These are phyloP conservation scores for Penicillium angulare DNA, from an alignment of 495 filamentous ascomycete species.

Conservation along the genomic window DNA sequence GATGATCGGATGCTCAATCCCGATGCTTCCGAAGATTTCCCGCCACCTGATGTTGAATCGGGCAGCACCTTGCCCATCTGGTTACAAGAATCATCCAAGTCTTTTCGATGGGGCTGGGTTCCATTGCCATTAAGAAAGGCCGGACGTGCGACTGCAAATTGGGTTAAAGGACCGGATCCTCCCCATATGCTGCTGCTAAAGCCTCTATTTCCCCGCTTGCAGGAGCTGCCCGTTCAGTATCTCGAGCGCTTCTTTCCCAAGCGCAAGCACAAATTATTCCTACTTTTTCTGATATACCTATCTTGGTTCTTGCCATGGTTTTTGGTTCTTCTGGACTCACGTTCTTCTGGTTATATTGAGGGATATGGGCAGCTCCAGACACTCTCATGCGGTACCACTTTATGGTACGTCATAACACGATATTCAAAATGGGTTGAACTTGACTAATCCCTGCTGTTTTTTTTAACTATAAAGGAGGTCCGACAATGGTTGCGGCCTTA, in stretches of 20 bases:
- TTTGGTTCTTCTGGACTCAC: constrained; percentile 62
- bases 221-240: constrained; percentile 64
- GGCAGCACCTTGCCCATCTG: constrained; percentile 46
- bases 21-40: constrained; percentile 39
- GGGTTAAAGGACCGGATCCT: constrained; percentile 70
- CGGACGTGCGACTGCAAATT: constrained; percentile 50
- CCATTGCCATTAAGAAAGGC: constrained; percentile 49
- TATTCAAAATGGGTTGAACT: neutral
- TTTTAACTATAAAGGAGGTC: constrained; percentile 50
- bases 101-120: constrained; percentile 54
- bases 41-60: constrained; percentile 37
- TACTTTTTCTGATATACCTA: constrained; percentile 61
- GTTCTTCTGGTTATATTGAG: constrained; percentile 61
- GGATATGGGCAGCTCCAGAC: constrained; percentile 64
- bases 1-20: constrained; percentile 40
- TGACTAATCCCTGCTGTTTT: neutral
- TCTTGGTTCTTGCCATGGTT: constrained; percentile 74
- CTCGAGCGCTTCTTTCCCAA: constrained; percentile 65
- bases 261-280: constrained; percentile 53
- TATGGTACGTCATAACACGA: constrained; percentile 45
- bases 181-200: constrained; percentile 63
- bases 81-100: constrained; percentile 53
- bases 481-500: constrained; percentile 73
- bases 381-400: constrained; percentile 64
- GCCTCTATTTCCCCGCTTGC: constrained; percentile 66